phyloP scores from a whole-genome alignment of 1,284 basidiomycete genomes.

The Trichosporon inkin region DNA sequence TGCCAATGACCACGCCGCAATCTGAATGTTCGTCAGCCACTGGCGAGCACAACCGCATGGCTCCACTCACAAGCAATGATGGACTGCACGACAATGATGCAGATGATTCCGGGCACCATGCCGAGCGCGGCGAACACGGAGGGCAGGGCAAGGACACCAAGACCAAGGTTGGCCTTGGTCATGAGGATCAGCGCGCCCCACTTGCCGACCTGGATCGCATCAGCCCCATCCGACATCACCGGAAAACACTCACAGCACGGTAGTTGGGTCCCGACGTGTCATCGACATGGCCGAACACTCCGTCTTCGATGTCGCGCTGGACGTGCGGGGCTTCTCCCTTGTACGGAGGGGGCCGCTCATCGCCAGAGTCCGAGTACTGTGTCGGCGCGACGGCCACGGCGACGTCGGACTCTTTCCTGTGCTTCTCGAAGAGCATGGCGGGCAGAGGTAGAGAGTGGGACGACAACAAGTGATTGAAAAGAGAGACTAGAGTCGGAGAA shows the following conservation, averaged over 20 bases:
- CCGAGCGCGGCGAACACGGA: constrained; percentile 34
- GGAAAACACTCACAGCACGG: constrained; percentile 24
- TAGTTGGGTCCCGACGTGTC: constrained; percentile 31
- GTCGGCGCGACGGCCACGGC: not conserved
- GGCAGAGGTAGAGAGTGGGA: not conserved
- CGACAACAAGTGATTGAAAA: not conserved
- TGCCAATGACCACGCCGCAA: constrained; percentile 20
- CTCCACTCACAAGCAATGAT: constrained; percentile 35
- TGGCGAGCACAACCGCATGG: not conserved
- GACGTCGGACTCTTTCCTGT: not conserved
- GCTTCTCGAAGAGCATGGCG: constrained; percentile 3
- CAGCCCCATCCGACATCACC: not conserved
- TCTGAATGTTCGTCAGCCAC: constrained; percentile 12
- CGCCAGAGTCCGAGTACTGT: not conserved
- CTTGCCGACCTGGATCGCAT: constrained; percentile 20
- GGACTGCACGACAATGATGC: constrained; percentile 32
- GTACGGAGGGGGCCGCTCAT: not conserved
- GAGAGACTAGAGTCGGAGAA: not conserved
- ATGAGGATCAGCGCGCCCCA: constrained; percentile 26
- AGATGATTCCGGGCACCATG: constrained; percentile 36
- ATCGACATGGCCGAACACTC: constrained; percentile 32
- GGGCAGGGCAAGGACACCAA: constrained; percentile 41
- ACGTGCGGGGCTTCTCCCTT: not conserved
- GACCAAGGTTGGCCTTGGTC: constrained; percentile 38
- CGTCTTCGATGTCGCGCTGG: constrained; percentile 18